Evolutionary conservation across 2,329 filamentous ascomycete species (phyloP).

Genomic region (Cylindrodendrum hubeiense): DNA sequence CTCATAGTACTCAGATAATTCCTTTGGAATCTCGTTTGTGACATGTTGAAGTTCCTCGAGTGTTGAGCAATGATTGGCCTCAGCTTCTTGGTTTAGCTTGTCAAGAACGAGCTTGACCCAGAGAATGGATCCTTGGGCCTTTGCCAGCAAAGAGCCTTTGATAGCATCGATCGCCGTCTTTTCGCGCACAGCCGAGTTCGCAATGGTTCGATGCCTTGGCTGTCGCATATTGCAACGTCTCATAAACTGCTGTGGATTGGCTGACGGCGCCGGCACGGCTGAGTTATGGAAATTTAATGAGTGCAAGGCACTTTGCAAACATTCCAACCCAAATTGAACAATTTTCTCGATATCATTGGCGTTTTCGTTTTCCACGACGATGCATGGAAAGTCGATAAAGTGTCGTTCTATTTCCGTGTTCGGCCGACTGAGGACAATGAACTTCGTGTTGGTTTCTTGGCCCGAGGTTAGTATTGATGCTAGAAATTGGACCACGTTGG

Average conservation of each 20-base stretch:
- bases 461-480: not conserved
- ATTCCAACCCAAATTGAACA: not conserved
- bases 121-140: slow-evolving; percentile 17
- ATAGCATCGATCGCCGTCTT: not conserved
- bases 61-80: not conserved
- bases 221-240: not conserved
- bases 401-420: slow-evolving; percentile 9
- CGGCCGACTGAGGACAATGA: slow-evolving; percentile 5
- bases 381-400: not conserved
- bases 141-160: not conserved
- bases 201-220: not conserved
- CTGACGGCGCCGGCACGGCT: not conserved
- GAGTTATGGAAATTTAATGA: not conserved
- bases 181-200: not conserved
- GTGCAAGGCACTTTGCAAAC: not conserved
- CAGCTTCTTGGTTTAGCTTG: not conserved
- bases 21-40: not conserved
- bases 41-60: not conserved
- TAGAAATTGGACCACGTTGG: not conserved
- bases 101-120: slow-evolving; percentile 23
- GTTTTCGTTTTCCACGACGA: not conserved
- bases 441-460: not conserved
- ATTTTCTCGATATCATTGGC: not conserved
- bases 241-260: not conserved
- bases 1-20: not conserved